Percentiles rank a stretch among this genome's conserved stretches.
Conservation (phyloP, 2,329 filamentous ascomycete species). For the Rhynchosporium graminicola region DNA sequence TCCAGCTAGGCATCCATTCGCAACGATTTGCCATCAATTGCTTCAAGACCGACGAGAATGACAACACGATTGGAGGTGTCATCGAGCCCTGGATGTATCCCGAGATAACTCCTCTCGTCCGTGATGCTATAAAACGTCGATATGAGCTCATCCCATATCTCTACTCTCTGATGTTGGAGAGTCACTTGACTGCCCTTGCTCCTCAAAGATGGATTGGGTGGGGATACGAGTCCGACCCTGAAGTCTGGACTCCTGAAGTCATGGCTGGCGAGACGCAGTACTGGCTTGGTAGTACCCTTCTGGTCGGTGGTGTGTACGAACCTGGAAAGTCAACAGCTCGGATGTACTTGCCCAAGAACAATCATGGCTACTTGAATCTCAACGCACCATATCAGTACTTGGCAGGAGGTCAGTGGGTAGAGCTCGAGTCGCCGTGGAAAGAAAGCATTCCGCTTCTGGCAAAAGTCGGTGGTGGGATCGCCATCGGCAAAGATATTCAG, state of each 20-base stretch:
- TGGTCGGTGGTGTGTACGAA: constrained; percentile 69
- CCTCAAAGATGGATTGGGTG: constrained; percentile 73
- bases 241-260: constrained; percentile 63
- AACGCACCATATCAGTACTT: constrained; percentile 62
- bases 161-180: constrained; percentile 64
- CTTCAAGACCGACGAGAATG: constrained; percentile 68
- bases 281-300: constrained; percentile 68
- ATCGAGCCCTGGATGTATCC: constrained; percentile 81
- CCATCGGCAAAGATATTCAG: constrained; percentile 52
- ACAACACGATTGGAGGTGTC: constrained; percentile 69
- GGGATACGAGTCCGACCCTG: constrained; percentile 67
- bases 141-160: constrained; percentile 74
- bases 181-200: constrained; percentile 60
- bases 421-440: constrained; percentile 52
- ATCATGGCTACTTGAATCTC: constrained; percentile 62
- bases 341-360: constrained; percentile 61
- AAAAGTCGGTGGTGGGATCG: constrained; percentile 54
- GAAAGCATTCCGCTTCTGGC: constrained; percentile 57
- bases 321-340: constrained; percentile 53
- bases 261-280: constrained; percentile 69
- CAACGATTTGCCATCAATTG: constrained; percentile 76
- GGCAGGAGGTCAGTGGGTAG: constrained; percentile 54
- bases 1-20: constrained; percentile 70
- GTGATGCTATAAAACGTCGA: constrained; percentile 66
- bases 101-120: constrained; percentile 61